Evolutionary conservation across 1,139 yeast species (phyloP).

Genomic region (Kurtzmaniella quercitrusa): DNA sequence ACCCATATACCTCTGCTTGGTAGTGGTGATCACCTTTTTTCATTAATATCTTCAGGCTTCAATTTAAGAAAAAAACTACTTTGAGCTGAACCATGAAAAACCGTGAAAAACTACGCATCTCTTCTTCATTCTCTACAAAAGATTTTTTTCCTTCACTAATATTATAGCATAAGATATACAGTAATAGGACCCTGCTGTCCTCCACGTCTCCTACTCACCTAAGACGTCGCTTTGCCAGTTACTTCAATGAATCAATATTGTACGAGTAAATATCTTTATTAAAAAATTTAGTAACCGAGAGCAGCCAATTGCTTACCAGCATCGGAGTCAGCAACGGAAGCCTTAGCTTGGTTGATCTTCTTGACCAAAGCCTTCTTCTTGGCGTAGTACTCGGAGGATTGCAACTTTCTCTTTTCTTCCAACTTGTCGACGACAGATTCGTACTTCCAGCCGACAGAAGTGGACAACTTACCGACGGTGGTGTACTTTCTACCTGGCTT

Average conservation of each 20-base stretch:
- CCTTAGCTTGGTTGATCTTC: conserved; percentile 84
- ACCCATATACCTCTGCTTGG: too few relatives aligned
- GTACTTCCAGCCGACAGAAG: conserved; percentile 99
- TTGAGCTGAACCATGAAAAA: too few relatives aligned
- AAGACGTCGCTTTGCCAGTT: not conserved
- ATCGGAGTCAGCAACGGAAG: conserved; percentile 72
- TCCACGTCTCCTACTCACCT: not conserved
- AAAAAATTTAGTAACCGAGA: conserved; percentile 63
- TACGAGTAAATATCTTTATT: conserved; percentile 1
- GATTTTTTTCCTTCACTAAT: conserved; percentile 1
- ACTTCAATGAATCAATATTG: conserved; percentile 4
- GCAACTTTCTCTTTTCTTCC: conserved; percentile 99
- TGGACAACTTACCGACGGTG: conserved; percentile 93
- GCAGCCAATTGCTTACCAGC: conserved; percentile 74
- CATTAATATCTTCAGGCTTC: too few relatives aligned
- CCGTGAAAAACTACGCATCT: too few relatives aligned
- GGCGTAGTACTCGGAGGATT: conserved; percentile 98
- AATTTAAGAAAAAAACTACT: too few relatives aligned
- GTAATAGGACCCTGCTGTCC: not conserved
- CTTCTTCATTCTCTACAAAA: conserved; percentile 1
- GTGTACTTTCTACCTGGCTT: conserved; percentile 99
- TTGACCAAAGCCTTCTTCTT: conserved; percentile 95
- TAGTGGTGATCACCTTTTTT: too few relatives aligned
- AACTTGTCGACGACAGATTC: conserved; percentile 95
- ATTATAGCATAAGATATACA: conserved; percentile 1